Conservation (phyloP, 2,329 filamentous ascomycete species). For the Cercospora zeina region DNA sequence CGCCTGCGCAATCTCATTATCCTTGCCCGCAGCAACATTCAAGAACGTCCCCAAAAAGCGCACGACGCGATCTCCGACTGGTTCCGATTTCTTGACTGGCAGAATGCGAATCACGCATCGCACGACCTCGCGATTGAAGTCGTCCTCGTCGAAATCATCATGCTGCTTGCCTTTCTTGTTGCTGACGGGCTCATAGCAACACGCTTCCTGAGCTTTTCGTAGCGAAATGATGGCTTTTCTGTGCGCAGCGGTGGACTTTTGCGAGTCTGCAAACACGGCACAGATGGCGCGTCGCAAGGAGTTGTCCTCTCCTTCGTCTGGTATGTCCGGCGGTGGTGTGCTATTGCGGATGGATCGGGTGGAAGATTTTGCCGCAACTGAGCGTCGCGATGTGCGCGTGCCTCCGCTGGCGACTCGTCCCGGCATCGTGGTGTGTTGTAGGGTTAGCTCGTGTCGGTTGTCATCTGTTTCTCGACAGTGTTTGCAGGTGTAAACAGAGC, state of each 20-base stretch:
- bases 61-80: conserved; percentile 79
- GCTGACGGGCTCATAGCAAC: conserved; percentile 58
- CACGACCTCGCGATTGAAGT: conserved; percentile 84
- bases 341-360: conserved; percentile 31
- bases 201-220: conserved; percentile 86
- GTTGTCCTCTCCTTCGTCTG: conserved; percentile 70
- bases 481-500: conserved; percentile 24
- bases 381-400: conserved; percentile 24
- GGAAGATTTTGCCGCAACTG: conserved; percentile 28
- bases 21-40: conserved; percentile 64
- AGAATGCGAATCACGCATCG: conserved; percentile 80
- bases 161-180: conserved; percentile 55
- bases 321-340: conserved; percentile 50
- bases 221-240: conserved; percentile 84
- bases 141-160: conserved; percentile 74
- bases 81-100: conserved; percentile 87
- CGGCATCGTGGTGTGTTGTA: conserved; percentile 33
- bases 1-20: conserved; percentile 42
- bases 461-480: not conserved
- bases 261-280: conserved; percentile 60
- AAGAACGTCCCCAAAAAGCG: conserved; percentile 87
- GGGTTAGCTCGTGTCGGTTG: conserved; percentile 8
- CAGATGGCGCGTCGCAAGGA: conserved; percentile 73
- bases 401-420: conserved; percentile 35
- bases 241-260: conserved; percentile 85